Evolutionary conservation across 1,284 basidiomycete genomes (phyloP).

Genomic region (Xanthoconium separans): DNA sequence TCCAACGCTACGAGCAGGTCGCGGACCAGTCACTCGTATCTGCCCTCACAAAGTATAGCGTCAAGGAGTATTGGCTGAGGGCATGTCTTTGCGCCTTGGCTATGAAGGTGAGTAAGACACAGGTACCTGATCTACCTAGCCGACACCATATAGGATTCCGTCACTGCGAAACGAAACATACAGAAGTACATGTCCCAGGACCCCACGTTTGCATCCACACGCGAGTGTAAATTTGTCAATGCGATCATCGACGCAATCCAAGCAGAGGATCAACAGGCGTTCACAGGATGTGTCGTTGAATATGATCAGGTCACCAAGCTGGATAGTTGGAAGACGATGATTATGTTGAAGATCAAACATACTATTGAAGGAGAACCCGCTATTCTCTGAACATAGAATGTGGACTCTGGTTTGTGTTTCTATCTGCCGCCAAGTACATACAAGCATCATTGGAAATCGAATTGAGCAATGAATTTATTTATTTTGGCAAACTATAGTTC

Average conservation of each 20-base stretch:
- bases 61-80: slow-evolving; percentile 96
- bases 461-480: background rate
- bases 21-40: slow-evolving; percentile 84
- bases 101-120: slow-evolving; percentile 63
- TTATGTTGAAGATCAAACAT: slow-evolving; percentile 87
- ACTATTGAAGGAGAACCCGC: slow-evolving; percentile 62
- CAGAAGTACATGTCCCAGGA: slow-evolving; percentile 76
- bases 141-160: slow-evolving; percentile 62
- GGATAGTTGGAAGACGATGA: slow-evolving; percentile 93
- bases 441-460: slow-evolving; percentile 7
- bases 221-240: slow-evolving; percentile 86
- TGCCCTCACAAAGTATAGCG: slow-evolving; percentile 94
- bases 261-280: slow-evolving; percentile 74
- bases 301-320: slow-evolving; percentile 88
- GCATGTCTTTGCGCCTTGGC: slow-evolving; percentile 89
- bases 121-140: slow-evolving; percentile 2
- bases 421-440: no score
- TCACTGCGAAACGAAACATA: slow-evolving; percentile 81
- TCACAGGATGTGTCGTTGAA: slow-evolving; percentile 78
- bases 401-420: background rate
- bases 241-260: slow-evolving; percentile 80
- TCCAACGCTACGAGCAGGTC: slow-evolving; percentile 88
- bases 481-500: no score
- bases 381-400: background rate
- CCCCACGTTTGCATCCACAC: slow-evolving; percentile 78